Evolutionary conservation across 345 rosid species (phyloP).

Genomic region (Pugionium dolabratum): DNA sequence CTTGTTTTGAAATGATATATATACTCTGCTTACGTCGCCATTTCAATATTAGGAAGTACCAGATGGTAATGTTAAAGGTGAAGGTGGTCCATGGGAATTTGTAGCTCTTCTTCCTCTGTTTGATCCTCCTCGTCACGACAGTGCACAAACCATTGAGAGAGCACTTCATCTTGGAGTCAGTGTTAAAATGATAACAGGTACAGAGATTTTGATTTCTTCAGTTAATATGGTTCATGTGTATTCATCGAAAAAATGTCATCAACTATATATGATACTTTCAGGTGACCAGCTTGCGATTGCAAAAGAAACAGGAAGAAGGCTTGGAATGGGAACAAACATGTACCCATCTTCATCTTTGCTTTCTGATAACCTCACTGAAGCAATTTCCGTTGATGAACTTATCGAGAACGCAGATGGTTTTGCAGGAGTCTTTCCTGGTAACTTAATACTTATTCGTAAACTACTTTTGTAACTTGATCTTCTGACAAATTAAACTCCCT

Average conservation of each 20-base stretch:
- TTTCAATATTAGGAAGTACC: conserved; percentile 50
- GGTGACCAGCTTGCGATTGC: conserved; percentile 70
- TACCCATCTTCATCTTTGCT: conserved; percentile 70
- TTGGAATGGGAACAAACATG: conserved; percentile 88
- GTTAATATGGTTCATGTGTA: neutral
- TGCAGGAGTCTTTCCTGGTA: conserved; percentile 70
- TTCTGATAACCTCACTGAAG: conserved; percentile 41
- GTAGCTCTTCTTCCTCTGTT: conserved; percentile 74
- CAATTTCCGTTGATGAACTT: conserved; percentile 51
- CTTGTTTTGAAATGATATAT: neutral
- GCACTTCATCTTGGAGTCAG: conserved; percentile 66
- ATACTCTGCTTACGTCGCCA: neutral
- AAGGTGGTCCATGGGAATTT: conserved; percentile 73
- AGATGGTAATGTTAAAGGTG: conserved; percentile 52
- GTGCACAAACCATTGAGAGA: conserved; percentile 60
- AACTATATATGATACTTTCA: conserved; percentile 12
- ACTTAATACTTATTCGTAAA: neutral
- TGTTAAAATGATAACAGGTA: conserved; percentile 74
- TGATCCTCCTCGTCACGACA: conserved; percentile 63
- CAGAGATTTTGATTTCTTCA: neutral
- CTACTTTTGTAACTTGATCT: conserved; percentile 18
- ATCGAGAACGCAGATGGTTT: conserved; percentile 54
- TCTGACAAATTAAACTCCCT: neutral
- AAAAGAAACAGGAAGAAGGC: conserved; percentile 67
- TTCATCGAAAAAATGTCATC: neutral